Conservation (phyloP, 108 stramenopile genomes). For the Cyclotella baltica region DNA sequence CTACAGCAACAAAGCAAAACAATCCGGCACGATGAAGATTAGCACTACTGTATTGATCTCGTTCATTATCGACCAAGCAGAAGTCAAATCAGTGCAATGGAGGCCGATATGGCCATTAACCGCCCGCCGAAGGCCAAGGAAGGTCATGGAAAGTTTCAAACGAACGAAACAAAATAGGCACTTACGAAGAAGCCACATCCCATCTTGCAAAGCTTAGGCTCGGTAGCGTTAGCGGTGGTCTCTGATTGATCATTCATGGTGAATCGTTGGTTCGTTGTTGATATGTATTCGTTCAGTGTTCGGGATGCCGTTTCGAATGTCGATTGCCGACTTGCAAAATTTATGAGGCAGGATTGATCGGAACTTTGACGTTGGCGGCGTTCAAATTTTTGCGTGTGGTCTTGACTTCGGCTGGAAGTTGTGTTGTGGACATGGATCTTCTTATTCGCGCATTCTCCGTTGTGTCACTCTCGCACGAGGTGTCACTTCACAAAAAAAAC, state of each 20-base stretch:
- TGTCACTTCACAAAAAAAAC: too few relatives aligned
- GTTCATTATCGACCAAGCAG: not conserved
- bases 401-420: too few relatives aligned
- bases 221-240: conserved; percentile 72
- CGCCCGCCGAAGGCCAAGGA: conserved; percentile 6
- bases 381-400: too few relatives aligned
- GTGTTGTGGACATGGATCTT: too few relatives aligned
- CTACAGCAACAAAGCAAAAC: too few relatives aligned
- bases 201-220: conserved; percentile 82
- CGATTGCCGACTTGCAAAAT: not conserved
- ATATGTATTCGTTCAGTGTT: not conserved
- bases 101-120: not conserved
- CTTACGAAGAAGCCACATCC: conserved; percentile 93
- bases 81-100: not conserved
- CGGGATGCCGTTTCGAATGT: not conserved
- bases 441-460: too few relatives aligned
- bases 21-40: not conserved
- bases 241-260: conserved; percentile 85
- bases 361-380: not conserved
- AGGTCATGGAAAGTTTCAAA: conserved; percentile 11
- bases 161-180: not conserved
- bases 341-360: conserved; percentile 2
- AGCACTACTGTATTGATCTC: not conserved
- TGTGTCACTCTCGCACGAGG: too few relatives aligned
- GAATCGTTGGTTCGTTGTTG: conserved; percentile 1